phyloP scores from a whole-genome alignment of 345 rosid genomes.

The Alliaria petiolata region DNA sequence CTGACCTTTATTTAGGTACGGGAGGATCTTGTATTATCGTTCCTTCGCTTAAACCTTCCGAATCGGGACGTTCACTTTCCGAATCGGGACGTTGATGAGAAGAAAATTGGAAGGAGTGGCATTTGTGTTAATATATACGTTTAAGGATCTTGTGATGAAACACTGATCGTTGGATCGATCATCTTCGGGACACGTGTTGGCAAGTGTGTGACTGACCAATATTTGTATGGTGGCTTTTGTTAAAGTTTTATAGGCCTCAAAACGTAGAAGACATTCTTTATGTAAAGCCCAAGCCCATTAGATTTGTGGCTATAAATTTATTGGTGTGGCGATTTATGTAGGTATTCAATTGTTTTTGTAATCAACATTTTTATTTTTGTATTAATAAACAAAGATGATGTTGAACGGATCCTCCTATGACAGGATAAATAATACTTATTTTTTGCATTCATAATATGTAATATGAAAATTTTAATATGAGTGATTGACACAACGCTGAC shows the following conservation, averaged over 20 bases:
- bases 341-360: too few species aligned
- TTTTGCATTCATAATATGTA: too few species aligned
- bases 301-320: too few species aligned
- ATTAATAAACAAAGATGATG: too few species aligned
- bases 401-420: too few species aligned
- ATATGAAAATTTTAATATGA: too few species aligned
- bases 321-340: too few species aligned
- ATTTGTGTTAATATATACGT: conserved; percentile 4
- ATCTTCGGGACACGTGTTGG: not conserved
- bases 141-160: not conserved
- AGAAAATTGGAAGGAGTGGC: not conserved
- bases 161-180: not conserved
- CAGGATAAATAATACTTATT: too few species aligned
- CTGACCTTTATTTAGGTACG: conserved; percentile 38
- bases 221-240: not conserved
- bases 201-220: not conserved
- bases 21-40: conserved; percentile 13
- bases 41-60: not conserved
- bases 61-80: not conserved
- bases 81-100: conserved; percentile 22
- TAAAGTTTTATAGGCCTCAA: not conserved
- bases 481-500: too few species aligned
- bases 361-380: too few species aligned
- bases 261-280: not conserved
- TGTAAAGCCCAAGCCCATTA: too few species aligned